These are phyloP conservation scores for Cardamine chenopodiifolia DNA, from an alignment of 345 rosid genomes.

Conservation along the genomic window DNA sequence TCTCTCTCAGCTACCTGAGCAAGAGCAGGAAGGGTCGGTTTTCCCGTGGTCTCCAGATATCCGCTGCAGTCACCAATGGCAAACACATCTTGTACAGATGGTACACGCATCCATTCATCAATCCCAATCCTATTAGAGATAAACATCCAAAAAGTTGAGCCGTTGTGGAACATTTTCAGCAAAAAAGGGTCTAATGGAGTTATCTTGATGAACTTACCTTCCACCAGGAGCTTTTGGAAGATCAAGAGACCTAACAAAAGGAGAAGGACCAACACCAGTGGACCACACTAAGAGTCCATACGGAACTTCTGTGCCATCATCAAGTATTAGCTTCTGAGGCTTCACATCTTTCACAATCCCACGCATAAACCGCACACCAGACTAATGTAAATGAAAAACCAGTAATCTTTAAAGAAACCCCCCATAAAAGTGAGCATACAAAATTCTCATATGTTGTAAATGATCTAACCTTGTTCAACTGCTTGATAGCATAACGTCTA, in stretches of 20 bases:
- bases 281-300: slow-evolving; percentile 94
- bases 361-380: slow-evolving; percentile 84
- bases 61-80: slow-evolving; percentile 98
- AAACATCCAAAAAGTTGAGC: not conserved
- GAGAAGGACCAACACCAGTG: slow-evolving; percentile 90
- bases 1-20: slow-evolving; percentile 98
- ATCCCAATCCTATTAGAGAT: slow-evolving; percentile 67
- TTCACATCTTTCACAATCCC: slow-evolving; percentile 90
- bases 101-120: slow-evolving; percentile 89
- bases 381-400: slow-evolving; percentile 51
- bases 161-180: not conserved
- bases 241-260: slow-evolving; percentile 65
- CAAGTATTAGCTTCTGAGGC: slow-evolving; percentile 72
- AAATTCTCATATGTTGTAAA: not conserved
- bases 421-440: not conserved
- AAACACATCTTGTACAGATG: slow-evolving; percentile 74
- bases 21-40: slow-evolving; percentile 87
- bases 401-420: not conserved
- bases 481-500: slow-evolving; percentile 86
- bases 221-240: slow-evolving; percentile 92
- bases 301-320: slow-evolving; percentile 84
- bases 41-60: slow-evolving; percentile 82
- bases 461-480: slow-evolving; percentile 72
- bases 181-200: not conserved
- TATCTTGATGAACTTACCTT: slow-evolving; percentile 53